Base-by-base conservation (phyloP, 2,329 filamentous ascomycete genomes). In the Xylaria sp. region DNA sequence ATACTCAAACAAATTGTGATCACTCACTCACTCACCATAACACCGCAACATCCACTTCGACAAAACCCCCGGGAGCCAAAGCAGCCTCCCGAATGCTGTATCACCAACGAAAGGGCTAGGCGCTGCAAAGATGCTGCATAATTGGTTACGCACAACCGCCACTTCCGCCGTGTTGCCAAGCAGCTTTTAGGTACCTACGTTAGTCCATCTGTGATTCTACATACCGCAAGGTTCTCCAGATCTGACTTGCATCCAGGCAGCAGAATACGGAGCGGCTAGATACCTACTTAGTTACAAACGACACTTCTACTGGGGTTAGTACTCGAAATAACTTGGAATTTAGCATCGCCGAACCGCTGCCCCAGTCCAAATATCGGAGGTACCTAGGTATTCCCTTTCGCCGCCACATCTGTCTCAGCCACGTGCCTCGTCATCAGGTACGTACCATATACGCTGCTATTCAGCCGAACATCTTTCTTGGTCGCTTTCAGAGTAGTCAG, bases 211-310 rank as follows among this genome's bases (percentile, higher is more conserved):
- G 10, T 36, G 4, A 2, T 20, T 36, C 28, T 9, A 36, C 28
- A 28, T 28, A 28, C 25, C 56, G 48, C 66, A 57, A 62, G 57
- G 43, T 68, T 68, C 66, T 62, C 66, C 62, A 39, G 43, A 39
- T 66, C 43, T 68, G 57, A 64, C 62, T 52, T 66, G 67, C 67
- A 59, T 58, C 13, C 55, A 69, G 67, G 67, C 67, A 69, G 43
- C 67, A 66, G 55, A 56, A 69, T 69, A 59, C 55, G 12, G 54
- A 48, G 7, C 28, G 28, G 28, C 36, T 46, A 51, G 6, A 20
- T 7, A 49, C 10, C 31, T 41, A 58, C 25, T 25, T 25, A 25
- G 25, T 25, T 25, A 25, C 25, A 25, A 25, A 25, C 25, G 3
- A 25, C 3, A 25, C 25, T 3, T 25, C 25, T 25, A 25, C 25